A percentile compares a stretch with the other conserved stretches of the same genome.
These are phyloP conservation scores for Phytophthora citrophthora DNA, from an alignment of 352 stramenopile species.

Conservation along the genomic window DNA sequence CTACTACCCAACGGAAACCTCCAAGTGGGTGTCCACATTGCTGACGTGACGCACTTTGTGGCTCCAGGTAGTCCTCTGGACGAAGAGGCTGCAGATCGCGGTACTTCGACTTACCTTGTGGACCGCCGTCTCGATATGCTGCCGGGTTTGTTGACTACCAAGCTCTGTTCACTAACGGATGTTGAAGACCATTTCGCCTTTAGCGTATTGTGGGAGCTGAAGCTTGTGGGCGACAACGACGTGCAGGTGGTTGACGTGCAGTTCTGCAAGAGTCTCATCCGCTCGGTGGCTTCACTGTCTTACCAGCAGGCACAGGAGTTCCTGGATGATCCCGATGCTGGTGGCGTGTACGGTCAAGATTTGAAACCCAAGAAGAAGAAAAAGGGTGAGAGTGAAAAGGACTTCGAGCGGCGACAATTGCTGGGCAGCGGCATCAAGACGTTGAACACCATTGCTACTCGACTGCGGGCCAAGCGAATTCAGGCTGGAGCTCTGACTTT, in stretches of 20 bases:
- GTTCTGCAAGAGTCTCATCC: conserved; percentile 99
- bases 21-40: conserved; percentile 98
- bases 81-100: conserved; percentile 91
- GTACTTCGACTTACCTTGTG: conserved; percentile 98
- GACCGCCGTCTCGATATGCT: conserved; percentile 99
- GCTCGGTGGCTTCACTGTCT: conserved; percentile 95
- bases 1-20: conserved; percentile 93
- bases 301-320: conserved; percentile 98
- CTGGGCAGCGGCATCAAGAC: conserved; percentile 90
- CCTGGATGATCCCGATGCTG: conserved; percentile 89
- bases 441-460: conserved; percentile 91
- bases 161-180: conserved; percentile 95
- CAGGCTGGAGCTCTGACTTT: conserved; percentile 97
- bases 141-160: conserved; percentile 96
- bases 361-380: conserved; percentile 43
- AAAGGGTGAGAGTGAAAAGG: conserved; percentile 42
- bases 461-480: conserved; percentile 94
- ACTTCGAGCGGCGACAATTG: conserved; percentile 46
- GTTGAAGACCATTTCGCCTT: conserved; percentile 86
- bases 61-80: conserved; percentile 94
- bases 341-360: conserved; percentile 46
- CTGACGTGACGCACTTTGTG: conserved; percentile 99
- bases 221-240: conserved; percentile 63
- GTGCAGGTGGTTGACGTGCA: conserved; percentile 95
- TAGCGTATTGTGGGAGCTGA: conserved; percentile 80